These are phyloP conservation scores for Salvia splendens DNA, from an alignment of 257 asterid genomes.

Conservation along the genomic window DNA sequence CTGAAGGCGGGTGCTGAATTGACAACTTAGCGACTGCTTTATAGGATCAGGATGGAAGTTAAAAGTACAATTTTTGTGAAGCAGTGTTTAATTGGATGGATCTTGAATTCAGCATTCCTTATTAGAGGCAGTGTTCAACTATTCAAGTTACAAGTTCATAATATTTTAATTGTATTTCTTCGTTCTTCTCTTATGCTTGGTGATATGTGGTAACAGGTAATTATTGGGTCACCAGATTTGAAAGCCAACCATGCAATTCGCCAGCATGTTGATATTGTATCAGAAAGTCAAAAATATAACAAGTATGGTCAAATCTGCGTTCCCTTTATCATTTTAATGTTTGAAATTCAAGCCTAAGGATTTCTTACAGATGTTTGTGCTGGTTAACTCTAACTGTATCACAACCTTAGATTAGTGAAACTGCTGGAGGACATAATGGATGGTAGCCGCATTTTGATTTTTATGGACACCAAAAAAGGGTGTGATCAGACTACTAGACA, in stretches of 20 bases:
- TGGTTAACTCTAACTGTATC: conserved; percentile 22
- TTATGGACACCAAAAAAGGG: conserved; percentile 97
- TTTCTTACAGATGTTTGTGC: conserved; percentile 21
- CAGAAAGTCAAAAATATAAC: conserved; percentile 87
- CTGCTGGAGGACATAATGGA: conserved; percentile 98
- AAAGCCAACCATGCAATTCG: conserved; percentile 96
- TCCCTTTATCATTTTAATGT: background rate
- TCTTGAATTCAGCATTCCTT: conserved; percentile 8
- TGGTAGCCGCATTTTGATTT: conserved; percentile 94
- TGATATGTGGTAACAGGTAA: conserved; percentile 49
- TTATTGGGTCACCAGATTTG: conserved; percentile 85
- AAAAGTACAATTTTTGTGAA: background rate
- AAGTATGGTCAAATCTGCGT: conserved; percentile 53
- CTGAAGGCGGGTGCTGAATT: conserved; percentile 17
- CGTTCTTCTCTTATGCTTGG: conserved; percentile 14
- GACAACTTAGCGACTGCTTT: conserved; percentile 9
- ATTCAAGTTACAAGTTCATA: conserved; percentile 13
- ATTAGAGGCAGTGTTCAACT: background rate
- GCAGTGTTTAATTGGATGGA: conserved; percentile 7
- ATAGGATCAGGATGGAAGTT: conserved; percentile 7
- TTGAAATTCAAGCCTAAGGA: background rate
- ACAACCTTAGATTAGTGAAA: conserved; percentile 70
- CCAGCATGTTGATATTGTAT: conserved; percentile 85
- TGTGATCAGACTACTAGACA: conserved; percentile 96
- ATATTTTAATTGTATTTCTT: conserved; percentile 4